Base-by-base conservation (phyloP, 2,329 filamentous ascomycete species). In the Neurospora sp. region DNA sequence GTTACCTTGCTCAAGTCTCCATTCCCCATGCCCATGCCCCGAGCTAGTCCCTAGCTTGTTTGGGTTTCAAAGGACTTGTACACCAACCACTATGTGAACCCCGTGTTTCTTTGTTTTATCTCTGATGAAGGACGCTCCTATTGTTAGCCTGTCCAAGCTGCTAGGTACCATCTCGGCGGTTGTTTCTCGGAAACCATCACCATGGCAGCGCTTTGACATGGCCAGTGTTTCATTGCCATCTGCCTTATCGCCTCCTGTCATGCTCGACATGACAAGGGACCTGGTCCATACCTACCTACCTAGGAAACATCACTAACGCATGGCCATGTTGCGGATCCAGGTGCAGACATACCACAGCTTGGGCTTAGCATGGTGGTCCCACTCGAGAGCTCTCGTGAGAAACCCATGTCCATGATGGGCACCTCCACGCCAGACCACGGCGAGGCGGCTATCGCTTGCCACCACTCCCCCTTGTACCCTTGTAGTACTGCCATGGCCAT, bases 381-480 rank as follows among this genome's bases (percentile, higher is more conserved):
- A 52, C 43, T 52, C 43, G 43, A 52, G 19, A 36, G 39, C 67
- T 46, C n/a, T 33, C 67, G 41, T 38, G 66, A 66, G 66, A 66
- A 66, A 10, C 11, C 43, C 41, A 68, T 43, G 40, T 57, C 19
- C 67, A 36, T n/a, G 67, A 39, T 37, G 43, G 67, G 33, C 33
- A 36, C 33, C 33, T 36, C 33, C 33, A 36, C 33, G 33, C 33
- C 33, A 36, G 33, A 36, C 33, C 6, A 70, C 70, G 69, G 65
- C 67, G 69, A 67, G 74, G 74, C 74, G 74, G 72, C 71, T 73
- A 73, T 70, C 38, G 68, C 71, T 72, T 66, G 72, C 73, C 73
- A 71, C 73, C 69, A 71, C 66, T 70, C 52, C 28, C 10, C 52
- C 52, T 17, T 62, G 52, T 33, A 62, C 23, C 52, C 23, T 62